These are phyloP conservation scores for Xylaria intraflava DNA, from an alignment of 495 filamentous ascomycete genomes.

Conservation along the genomic window DNA sequence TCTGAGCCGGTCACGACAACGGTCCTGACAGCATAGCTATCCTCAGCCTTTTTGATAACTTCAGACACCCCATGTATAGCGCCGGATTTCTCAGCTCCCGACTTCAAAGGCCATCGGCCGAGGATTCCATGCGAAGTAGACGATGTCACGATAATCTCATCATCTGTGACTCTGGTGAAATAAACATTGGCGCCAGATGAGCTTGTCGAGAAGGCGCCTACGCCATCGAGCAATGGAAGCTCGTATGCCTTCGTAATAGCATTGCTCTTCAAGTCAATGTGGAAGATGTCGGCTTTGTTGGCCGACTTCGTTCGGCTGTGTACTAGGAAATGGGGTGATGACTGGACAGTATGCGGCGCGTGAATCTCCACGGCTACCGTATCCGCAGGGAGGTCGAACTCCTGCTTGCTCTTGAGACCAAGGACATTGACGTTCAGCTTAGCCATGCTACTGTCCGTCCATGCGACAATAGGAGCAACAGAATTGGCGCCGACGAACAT, in stretches of 20 bases:
- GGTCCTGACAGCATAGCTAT: conserved; percentile 67
- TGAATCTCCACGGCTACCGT: conserved; percentile 65
- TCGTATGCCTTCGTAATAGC: conserved; percentile 65
- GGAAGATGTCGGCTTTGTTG: conserved; percentile 81
- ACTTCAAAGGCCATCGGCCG: conserved; percentile 58
- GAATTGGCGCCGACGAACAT: conserved; percentile 77
- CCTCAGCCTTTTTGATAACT: conserved; percentile 58
- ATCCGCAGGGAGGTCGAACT: conserved; percentile 48
- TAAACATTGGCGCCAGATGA: conserved; percentile 74
- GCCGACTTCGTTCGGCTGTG: conserved; percentile 65
- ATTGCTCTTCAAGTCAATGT: conserved; percentile 63
- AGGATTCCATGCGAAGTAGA: conserved; percentile 71
- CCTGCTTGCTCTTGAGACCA: conserved; percentile 59
- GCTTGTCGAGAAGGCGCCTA: conserved; percentile 72
- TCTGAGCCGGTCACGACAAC: conserved; percentile 62
- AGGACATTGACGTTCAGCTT: conserved; percentile 74
- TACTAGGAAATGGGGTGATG: conserved; percentile 73
- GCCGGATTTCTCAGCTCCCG: conserved; percentile 28
- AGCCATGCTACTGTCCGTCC: conserved; percentile 65
- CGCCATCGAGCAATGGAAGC: conserved; percentile 59
- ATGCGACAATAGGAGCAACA: conserved; percentile 74
- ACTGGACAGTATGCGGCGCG: conserved; percentile 61
- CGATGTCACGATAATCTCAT: conserved; percentile 65
- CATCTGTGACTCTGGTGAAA: conserved; percentile 71
- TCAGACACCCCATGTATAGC: conserved; percentile 71